Base-by-base conservation (phyloP, 345 rosid species). In the Laguncularia racemosa region DNA sequence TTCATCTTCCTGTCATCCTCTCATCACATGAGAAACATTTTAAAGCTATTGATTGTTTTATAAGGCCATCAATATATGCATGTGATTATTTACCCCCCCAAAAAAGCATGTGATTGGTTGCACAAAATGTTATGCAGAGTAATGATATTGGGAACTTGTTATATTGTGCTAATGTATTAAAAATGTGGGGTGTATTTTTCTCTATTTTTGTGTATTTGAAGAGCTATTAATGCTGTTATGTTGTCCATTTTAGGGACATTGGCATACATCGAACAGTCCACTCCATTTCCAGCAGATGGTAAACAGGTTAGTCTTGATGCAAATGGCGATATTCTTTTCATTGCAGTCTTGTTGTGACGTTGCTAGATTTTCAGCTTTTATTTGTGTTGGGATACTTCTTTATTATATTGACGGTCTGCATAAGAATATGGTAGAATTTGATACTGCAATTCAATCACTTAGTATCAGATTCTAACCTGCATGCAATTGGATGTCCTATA, bases 221-320 rank as follows among this genome's bases (percentile, higher is more conserved):
- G 15, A 17, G 20, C 26, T 19, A 3, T n/a, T 8, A 52, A 17
- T 19, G 28, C 7, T 2, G 2, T 20, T 19, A 2, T 20, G 15
- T 52, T 19, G 19, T 20, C 46, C 52, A 44, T 21, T 57, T 65
- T 50, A 65, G 69, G 69, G 43, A 65, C 69, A 19, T 50, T 13
- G 53, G 69, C 69, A 26, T 65, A 57, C 13, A 26, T 65, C 50
- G 69, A 65, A 38, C 69, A 65, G 44, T 65, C 69, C 15, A 21
- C 2, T 16, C 69, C 69, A 19, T 65, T 48, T 51, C 69, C 69
- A 5, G 44, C 46, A 1, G 69, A 65, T 51, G 69, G 69, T 13
- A 65, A 57, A 58, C 69, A 65, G 68, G 68, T 65, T 20, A 19
- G 51, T 58, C 33, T 12, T 14, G 6, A 28, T 23, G 47, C 48